phyloP scores from a whole-genome alignment of 352 stramenopile genomes.

The Pythium aquatile region DNA sequence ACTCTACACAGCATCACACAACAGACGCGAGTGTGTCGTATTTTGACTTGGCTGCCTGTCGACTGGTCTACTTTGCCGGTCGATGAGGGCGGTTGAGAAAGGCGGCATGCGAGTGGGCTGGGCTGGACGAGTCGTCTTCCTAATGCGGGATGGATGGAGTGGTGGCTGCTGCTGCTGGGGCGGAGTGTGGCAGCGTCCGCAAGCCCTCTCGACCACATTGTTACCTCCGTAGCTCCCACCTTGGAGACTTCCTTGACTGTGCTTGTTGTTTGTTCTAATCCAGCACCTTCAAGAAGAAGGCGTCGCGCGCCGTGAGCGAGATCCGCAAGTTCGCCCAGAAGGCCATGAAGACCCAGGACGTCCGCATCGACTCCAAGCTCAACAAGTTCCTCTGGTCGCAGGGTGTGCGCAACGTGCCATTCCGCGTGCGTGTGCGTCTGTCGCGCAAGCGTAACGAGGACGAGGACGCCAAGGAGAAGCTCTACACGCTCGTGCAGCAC shows the following conservation, averaged over 20 bases:
- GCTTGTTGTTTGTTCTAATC: slow-evolving; percentile 26
- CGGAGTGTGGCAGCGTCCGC: background rate
- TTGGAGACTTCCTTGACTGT: slow-evolving; percentile 89
- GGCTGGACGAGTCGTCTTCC: background rate
- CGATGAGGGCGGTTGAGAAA: background rate
- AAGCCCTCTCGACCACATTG: slow-evolving; percentile 13
- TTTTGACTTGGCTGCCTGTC: background rate
- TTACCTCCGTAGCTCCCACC: slow-evolving; percentile 70
- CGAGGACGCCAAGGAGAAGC: slow-evolving; percentile 98
- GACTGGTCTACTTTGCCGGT: slow-evolving; percentile 5
- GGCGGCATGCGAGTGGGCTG: too few relatives aligned
- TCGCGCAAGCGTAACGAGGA: slow-evolving; percentile 99
- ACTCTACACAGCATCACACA: background rate
- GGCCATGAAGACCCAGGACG: slow-evolving; percentile 97
- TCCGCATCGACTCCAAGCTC: slow-evolving; percentile 94
- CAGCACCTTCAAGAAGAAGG: slow-evolving; percentile 98
- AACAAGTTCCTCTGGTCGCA: slow-evolving; percentile 99
- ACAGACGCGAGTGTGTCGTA: too few relatives aligned
- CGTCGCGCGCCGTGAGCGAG: slow-evolving; percentile 95
- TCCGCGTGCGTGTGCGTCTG: slow-evolving; percentile 96
- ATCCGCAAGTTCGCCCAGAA: slow-evolving; percentile 98
- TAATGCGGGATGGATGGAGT: too few relatives aligned
- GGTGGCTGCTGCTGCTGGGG: too few relatives aligned
- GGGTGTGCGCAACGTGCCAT: slow-evolving; percentile 98
- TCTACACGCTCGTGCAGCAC: slow-evolving; percentile 98